These are phyloP conservation scores for Fraxinus dipetala DNA, from an alignment of 305 asterid genomes.

Conservation along the genomic window DNA sequence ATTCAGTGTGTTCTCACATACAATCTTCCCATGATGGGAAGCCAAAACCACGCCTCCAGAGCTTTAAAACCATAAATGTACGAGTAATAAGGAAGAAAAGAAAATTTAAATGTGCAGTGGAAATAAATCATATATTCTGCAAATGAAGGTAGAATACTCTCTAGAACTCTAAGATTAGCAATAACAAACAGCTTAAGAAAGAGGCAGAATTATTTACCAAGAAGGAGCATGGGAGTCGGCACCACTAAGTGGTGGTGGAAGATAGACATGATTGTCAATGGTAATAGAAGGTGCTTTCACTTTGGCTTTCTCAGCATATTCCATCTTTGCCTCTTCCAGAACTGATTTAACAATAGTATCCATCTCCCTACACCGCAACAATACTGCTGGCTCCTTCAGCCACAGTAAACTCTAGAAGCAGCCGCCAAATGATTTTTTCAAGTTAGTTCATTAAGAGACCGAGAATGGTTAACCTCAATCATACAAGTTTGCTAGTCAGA, in stretches of 20 bases:
- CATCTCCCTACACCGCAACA: conserved; percentile 46
- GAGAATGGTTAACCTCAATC: neutral
- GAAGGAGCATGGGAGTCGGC: conserved; percentile 25
- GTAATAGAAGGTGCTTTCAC: conserved; percentile 23
- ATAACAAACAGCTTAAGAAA: neutral
- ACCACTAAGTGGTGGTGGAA: conserved; percentile 39
- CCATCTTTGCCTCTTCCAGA: conserved; percentile 37
- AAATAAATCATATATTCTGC: neutral
- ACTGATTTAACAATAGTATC: conserved; percentile 37
- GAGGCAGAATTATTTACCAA: conserved; percentile 25
- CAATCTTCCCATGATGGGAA: conserved; percentile 51
- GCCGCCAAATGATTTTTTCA: neutral
- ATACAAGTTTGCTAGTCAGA: neutral
- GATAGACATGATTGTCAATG: conserved; percentile 33
- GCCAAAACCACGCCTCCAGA: conserved; percentile 55
- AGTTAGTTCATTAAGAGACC: neutral
- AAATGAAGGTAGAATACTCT: neutral
- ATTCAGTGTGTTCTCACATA: conserved; percentile 43
- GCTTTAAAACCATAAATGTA: conserved; percentile 23
- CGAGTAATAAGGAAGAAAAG: neutral
- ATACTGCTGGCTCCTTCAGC: conserved; percentile 36
- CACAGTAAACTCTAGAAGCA: conserved; percentile 32
- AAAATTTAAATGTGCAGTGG: neutral
- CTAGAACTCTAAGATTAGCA: neutral
- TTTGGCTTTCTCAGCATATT: conserved; percentile 33